Evolutionary conservation across 116 monocot species (phyloP), one percentile per base, ranked within the genome.

Genomic region (Iris pallida): DNA sequence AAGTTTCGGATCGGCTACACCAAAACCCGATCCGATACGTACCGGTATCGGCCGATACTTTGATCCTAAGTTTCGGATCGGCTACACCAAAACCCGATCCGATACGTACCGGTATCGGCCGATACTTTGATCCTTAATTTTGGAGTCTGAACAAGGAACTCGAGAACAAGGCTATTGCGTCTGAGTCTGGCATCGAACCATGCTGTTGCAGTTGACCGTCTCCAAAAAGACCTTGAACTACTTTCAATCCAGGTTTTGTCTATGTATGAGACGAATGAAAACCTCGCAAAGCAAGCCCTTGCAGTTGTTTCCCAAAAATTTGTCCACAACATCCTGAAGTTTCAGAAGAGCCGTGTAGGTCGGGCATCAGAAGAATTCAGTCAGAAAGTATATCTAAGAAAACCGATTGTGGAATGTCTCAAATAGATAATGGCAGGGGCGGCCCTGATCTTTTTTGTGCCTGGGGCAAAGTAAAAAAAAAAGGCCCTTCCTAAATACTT

Each of bases 221-320:
- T 98, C 16, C 93, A 92, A 66, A 98, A 90, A 66, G 97, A 98
- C 65, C 90, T 98, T 61, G 88, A 88, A 68, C 70, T 92, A 45
- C 90, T 98, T 58, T 98, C 97, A 18, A 78, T 82, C 67, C 97
- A 98, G 80, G 97, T 98, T 61, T 59, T 92, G n/a, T 98, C 97
- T 45, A 81, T 98, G 83, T 92, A 90, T 73, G 97, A 98, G 73
- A 79, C 87, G 68, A 92, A 90, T 75, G 85, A 90, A 82, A 90
- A 71, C 65, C 80, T 88, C 78, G 88, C 93, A 62, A 92, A 88
- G 70, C 82, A 89, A 66, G 68, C 83, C 3, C 66, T 92, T 78
- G 14, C 64, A 74, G 92, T 90, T 82, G 82, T 66, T 73, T 72
- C 81, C 59, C 70, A 83, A 49, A 45, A 75, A 16, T 55, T 68